Evolutionary conservation across 371 early-diverging fungal species (phyloP).

Genomic region (Globomyces sp.): DNA sequence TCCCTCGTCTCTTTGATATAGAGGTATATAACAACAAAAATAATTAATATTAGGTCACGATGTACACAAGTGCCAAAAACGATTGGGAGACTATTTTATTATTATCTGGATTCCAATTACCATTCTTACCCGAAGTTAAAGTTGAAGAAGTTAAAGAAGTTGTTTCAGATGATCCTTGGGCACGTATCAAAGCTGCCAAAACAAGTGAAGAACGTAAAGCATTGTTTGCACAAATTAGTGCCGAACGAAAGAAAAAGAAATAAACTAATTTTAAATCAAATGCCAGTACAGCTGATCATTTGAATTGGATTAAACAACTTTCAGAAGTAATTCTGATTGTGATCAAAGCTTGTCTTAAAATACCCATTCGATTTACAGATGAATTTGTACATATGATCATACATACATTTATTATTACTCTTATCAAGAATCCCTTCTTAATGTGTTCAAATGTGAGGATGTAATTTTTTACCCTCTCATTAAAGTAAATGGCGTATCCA

Average conservation of each 20-base stretch:
- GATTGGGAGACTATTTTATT: slow-evolving; percentile 81
- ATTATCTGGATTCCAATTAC: slow-evolving; percentile 87
- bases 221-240: slow-evolving; percentile 6
- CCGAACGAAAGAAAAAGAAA: slow-evolving; percentile 6
- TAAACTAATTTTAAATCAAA: neutral
- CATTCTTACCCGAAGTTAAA: slow-evolving; percentile 59
- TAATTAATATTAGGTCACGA: slow-evolving; percentile 49
- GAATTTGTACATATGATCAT: too few relatives aligned
- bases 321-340: too few relatives aligned
- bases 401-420: too few relatives aligned
- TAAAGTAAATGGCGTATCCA: too few relatives aligned
- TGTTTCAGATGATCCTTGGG: slow-evolving; percentile 42
- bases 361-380: too few relatives aligned
- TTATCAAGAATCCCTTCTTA: too few relatives aligned
- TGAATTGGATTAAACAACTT: too few relatives aligned
- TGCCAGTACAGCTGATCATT: neutral
- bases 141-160: slow-evolving; percentile 26
- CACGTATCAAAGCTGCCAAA: slow-evolving; percentile 42
- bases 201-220: slow-evolving; percentile 24
- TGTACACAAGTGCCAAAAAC: slow-evolving; percentile 80
- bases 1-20: slow-evolving; percentile 85
- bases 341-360: too few relatives aligned
- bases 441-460: too few relatives aligned
- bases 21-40: slow-evolving; percentile 28
- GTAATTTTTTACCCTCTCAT: too few relatives aligned